A percentile compares a stretch with the other conserved stretches of the same genome.
phyloP scores from a whole-genome alignment of 2,329 filamentous ascomycete species.

The Epicoccum sorghinum region DNA sequence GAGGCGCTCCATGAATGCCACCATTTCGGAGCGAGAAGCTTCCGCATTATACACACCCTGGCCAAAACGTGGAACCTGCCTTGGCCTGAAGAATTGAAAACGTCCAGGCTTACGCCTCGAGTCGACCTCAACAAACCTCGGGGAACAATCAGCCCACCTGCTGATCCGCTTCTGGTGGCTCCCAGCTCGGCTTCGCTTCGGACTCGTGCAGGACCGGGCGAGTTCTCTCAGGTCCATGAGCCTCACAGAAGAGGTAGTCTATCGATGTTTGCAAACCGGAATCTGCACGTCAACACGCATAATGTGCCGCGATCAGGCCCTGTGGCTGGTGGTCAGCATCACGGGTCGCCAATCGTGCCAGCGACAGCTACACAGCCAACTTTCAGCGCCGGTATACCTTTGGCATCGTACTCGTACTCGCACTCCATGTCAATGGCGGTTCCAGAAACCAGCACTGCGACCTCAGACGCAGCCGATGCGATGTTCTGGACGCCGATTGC shows the following conservation, averaged over 20 bases:
- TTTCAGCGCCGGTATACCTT: slow-evolving; percentile 19
- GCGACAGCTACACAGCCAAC: slow-evolving; percentile 17
- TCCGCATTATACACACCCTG: slow-evolving; percentile 52
- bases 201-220: slow-evolving; percentile 17
- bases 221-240: slow-evolving; percentile 7
- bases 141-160: slow-evolving; percentile 27
- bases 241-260: slow-evolving; percentile 33
- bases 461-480: slow-evolving; percentile 25
- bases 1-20: slow-evolving; percentile 53
- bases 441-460: slow-evolving; percentile 19
- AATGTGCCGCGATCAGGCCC: slow-evolving; percentile 20
- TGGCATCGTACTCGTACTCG: slow-evolving; percentile 24
- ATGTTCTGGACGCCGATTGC: slow-evolving; percentile 50
- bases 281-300: slow-evolving; percentile 26
- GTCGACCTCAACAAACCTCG: slow-evolving; percentile 14
- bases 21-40: slow-evolving; percentile 50
- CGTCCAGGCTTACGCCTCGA: slow-evolving; percentile 34
- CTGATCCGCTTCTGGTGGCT: slow-evolving; percentile 25
- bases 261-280: slow-evolving; percentile 37
- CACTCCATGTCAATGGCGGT: slow-evolving; percentile 22
- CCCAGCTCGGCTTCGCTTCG: slow-evolving; percentile 20
- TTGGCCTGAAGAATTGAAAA: slow-evolving; percentile 47
- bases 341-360: slow-evolving; percentile 22
- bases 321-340: slow-evolving; percentile 22
- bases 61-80: slow-evolving; percentile 53